phyloP scores from a whole-genome alignment of 495 filamentous ascomycete species.

The Trichoderma erinaceum region DNA sequence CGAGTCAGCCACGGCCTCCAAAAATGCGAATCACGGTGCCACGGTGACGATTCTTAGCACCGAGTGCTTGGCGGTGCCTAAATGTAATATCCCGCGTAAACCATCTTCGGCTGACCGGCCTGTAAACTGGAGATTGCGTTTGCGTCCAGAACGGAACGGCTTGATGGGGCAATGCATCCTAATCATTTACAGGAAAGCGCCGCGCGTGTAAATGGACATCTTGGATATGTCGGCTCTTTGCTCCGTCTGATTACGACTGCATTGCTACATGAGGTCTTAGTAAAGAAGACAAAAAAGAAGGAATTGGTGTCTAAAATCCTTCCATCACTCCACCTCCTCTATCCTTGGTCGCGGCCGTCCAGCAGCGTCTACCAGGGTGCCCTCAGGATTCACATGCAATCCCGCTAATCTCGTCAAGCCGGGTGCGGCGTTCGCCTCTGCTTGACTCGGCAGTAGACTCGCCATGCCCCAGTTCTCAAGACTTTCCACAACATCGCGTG shows the following conservation, averaged over 20 bases:
- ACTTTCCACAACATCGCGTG: constrained; percentile 62
- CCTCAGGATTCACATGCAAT: constrained; percentile 31
- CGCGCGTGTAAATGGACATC: background rate
- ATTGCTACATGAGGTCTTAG: too few relatives aligned
- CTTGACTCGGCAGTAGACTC: constrained; percentile 31
- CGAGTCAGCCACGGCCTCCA: background rate
- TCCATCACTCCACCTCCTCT: constrained; percentile 39
- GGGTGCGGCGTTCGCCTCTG: constrained; percentile 17
- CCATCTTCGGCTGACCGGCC: background rate
- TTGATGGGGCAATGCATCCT: background rate
- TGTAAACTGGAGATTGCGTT: background rate
- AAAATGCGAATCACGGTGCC: constrained; percentile 7
- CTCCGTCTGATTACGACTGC: background rate
- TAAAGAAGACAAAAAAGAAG: background rate
- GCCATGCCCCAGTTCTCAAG: constrained; percentile 64
- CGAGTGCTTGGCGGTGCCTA: background rate
- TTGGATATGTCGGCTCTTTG: background rate
- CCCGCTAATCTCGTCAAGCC: constrained; percentile 38
- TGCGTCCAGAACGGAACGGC: background rate
- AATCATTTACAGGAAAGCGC: background rate
- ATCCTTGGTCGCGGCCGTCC: constrained; percentile 32
- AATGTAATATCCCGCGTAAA: background rate
- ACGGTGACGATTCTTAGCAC: constrained; percentile 1
- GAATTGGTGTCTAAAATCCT: background rate
- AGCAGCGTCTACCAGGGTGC: constrained; percentile 18